Percentiles rank a stretch among this genome's conserved stretches.
Conservation (phyloP, 2,329 filamentous ascomycete genomes). For the Colletotrichum australisinense region DNA sequence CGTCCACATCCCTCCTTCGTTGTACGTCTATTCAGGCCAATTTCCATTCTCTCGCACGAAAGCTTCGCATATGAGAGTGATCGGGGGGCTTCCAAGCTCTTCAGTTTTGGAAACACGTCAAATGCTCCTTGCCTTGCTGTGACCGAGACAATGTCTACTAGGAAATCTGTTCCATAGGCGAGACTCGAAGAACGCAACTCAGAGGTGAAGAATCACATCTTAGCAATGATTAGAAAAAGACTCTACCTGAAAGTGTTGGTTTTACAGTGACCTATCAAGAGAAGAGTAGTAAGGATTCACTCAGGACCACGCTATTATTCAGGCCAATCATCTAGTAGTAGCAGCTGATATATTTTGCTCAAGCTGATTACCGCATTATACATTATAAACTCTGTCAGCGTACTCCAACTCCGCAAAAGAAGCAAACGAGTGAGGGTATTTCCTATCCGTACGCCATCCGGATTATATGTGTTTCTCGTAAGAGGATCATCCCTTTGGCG, state of each 20-base stretch:
- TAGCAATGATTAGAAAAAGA: background rate
- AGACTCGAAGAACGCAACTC: background rate
- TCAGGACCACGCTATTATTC: no score
- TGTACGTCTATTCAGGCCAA: no score
- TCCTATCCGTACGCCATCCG: constrained; percentile 3
- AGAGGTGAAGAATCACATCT: background rate
- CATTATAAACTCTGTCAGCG: background rate
- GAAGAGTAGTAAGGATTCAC: background rate
- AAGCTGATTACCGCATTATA: background rate
- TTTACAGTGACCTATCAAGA: background rate
- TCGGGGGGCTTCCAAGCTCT: no score
- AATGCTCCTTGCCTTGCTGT: background rate
- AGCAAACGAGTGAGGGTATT: constrained; percentile 20
- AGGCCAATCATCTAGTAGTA: rapidly evolving
- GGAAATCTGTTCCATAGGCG: no score
- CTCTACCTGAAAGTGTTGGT: background rate
- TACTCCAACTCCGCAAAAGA: background rate
- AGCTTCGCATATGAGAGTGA: no score
- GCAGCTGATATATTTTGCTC: background rate
- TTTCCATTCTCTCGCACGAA: no score
- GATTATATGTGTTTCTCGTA: background rate
- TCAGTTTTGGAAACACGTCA: no score
- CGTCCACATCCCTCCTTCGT: no score
- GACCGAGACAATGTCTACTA: no score
- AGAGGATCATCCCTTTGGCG: background rate